Conservation (phyloP, 331 rosid species). For the Spiraea crenata region DNA sequence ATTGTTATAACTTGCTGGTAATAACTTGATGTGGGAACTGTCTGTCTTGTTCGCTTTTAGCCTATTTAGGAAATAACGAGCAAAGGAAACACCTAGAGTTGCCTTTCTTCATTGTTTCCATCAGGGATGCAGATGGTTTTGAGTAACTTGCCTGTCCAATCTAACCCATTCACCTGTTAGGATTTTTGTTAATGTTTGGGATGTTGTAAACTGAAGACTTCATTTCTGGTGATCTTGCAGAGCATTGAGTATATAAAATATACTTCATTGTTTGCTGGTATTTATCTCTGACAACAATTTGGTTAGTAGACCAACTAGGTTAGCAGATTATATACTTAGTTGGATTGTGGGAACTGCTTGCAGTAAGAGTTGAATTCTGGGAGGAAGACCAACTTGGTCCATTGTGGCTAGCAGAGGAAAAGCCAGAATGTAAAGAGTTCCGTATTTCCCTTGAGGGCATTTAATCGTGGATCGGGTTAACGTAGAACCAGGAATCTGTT, state of each 20-base stretch:
- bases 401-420: constrained; percentile 7
- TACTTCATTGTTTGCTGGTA: not conserved
- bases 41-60: not conserved
- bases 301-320: not conserved
- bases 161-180: not conserved
- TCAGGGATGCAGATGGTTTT: not conserved
- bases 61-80: not conserved
- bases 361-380: not conserved
- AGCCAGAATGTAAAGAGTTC: not conserved
- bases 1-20: not conserved
- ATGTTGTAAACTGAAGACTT: not conserved
- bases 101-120: not conserved
- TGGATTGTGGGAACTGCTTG: not conserved
- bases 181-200: not conserved
- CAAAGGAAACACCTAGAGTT: not conserved
- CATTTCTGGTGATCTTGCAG: not conserved
- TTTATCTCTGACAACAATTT: not conserved
- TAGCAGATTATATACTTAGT: not conserved
- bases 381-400: not conserved
- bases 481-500: not conserved
- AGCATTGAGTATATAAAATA: not conserved
- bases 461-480: not conserved
- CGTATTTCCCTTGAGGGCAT: not conserved
- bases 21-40: not conserved
- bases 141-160: not conserved